phyloP scores from a whole-genome alignment of 1,284 basidiomycete genomes.

The Marasmius oreades region DNA sequence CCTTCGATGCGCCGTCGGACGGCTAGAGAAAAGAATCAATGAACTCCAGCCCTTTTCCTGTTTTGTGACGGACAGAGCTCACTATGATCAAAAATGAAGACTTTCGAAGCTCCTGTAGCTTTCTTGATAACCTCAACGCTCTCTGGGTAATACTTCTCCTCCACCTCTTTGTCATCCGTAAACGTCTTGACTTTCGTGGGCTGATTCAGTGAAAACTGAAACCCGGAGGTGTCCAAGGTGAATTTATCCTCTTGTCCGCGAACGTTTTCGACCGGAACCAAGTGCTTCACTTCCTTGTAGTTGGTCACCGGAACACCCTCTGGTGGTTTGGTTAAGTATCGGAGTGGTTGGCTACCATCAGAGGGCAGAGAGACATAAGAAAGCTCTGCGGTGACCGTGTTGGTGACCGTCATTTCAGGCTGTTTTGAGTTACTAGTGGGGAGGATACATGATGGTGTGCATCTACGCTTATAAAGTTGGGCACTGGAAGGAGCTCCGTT shows the following conservation, averaged over 20 bases:
- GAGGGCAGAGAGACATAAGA: neutral
- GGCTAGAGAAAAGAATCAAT: conserved; percentile 22
- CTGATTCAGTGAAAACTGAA: conserved; percentile 40
- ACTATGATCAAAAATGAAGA: conserved; percentile 66
- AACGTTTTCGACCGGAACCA: conserved; percentile 44
- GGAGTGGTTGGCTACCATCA: neutral
- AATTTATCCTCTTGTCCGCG: conserved; percentile 47
- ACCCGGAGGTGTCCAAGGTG: conserved; percentile 53
- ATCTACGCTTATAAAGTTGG: too few species aligned
- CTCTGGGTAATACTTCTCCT: conserved; percentile 57
- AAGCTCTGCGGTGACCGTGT: neutral
- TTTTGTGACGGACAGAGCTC: conserved; percentile 29
- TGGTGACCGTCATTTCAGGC: neutral
- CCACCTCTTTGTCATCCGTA: conserved; percentile 43
- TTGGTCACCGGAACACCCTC: neutral
- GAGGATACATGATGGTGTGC: too few species aligned
- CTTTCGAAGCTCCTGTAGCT: conserved; percentile 54
- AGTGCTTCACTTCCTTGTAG: conserved; percentile 20
- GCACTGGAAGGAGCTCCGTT: too few species aligned
- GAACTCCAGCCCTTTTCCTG: neutral
- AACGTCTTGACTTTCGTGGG: conserved; percentile 42
- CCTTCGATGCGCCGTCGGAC: conserved; percentile 37
- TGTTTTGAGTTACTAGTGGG: neutral
- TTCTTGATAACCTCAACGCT: conserved; percentile 55
- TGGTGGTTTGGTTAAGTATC: neutral